phyloP scores from a whole-genome alignment of 2,329 filamentous ascomycete species.

The Pyrenophora graminea region DNA sequence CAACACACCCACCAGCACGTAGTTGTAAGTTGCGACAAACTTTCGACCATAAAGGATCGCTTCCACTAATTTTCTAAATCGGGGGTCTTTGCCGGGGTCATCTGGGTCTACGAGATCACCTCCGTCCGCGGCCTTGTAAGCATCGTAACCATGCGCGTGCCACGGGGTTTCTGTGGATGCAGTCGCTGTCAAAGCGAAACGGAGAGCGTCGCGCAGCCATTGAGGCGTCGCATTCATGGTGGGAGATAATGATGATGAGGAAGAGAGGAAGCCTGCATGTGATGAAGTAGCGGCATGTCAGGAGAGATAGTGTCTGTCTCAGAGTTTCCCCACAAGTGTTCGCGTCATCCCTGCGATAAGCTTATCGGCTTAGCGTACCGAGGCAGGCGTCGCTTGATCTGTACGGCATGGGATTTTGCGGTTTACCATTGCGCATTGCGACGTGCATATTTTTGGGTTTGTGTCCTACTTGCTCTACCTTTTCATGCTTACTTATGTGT shows the following conservation, averaged over 20 bases:
- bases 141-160: slow-evolving; percentile 7
- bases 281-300: slow-evolving; percentile 11
- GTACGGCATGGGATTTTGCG: background rate
- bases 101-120: slow-evolving; percentile 28
- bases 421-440: background rate
- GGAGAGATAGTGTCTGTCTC: slow-evolving; percentile 5
- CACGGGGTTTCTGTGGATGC: slow-evolving; percentile 27
- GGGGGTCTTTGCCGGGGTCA: slow-evolving; percentile 44
- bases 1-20: slow-evolving; percentile 45
- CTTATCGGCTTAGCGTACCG: slow-evolving; percentile 2
- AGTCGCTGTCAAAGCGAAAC: slow-evolving; percentile 31
- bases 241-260: background rate
- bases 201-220: slow-evolving; percentile 31
- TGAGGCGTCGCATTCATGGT: slow-evolving; percentile 13
- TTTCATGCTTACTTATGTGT: slow-evolving; percentile 66
- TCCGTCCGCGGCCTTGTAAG: slow-evolving; percentile 8
- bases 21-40: slow-evolving; percentile 49
- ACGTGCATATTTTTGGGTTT: background rate
- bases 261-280: background rate
- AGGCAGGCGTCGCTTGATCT: slow-evolving; percentile 15
- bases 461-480: background rate
- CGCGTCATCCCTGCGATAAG: slow-evolving; percentile 24
- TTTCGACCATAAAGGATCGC: slow-evolving; percentile 46
- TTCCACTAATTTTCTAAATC: slow-evolving; percentile 43
- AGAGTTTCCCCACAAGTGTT: slow-evolving; percentile 10